Evolutionary conservation across 1,284 basidiomycete genomes (phyloP).

Genomic region (Ceratobasidium sp.): DNA sequence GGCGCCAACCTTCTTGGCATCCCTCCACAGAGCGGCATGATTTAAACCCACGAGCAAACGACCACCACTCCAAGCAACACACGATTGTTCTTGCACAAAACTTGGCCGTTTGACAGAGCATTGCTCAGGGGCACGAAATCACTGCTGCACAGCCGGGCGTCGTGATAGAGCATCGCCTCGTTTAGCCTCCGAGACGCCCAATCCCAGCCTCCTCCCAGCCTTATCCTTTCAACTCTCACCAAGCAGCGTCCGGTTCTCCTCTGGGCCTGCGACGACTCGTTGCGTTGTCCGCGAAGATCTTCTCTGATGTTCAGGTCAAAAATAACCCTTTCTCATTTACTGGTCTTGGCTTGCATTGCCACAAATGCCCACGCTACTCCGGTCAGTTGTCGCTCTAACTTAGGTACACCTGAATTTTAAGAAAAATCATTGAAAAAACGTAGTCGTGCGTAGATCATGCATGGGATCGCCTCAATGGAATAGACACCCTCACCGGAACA

Average conservation of each 20-base stretch:
- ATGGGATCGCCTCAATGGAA: no score
- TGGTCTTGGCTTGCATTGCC: constrained; percentile 5
- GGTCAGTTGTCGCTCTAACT: background rate
- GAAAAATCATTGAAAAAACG: background rate
- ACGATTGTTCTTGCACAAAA: background rate
- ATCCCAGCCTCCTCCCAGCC: constrained; percentile 1
- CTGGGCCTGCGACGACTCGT: background rate
- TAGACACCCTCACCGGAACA: background rate
- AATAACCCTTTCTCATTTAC: background rate
- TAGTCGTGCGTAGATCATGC: no score
- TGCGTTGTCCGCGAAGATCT: background rate
- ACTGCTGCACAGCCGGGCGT: constrained; percentile 12
- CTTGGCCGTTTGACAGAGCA: background rate
- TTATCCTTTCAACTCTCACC: background rate
- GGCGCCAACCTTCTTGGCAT: constrained; percentile 3
- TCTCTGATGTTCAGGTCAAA: background rate
- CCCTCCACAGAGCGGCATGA: background rate
- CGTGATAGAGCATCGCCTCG: constrained; percentile 17
- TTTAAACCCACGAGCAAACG: background rate
- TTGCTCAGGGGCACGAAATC: background rate
- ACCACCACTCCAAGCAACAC: background rate
- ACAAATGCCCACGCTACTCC: background rate
- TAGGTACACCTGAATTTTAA: background rate
- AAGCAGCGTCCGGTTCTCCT: background rate
- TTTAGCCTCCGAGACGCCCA: background rate